Percentiles rank a stretch among this genome's conserved stretches.
These are phyloP conservation scores for Artemisia annua DNA, from an alignment of 129 eudicot species.

Conservation along the genomic window DNA sequence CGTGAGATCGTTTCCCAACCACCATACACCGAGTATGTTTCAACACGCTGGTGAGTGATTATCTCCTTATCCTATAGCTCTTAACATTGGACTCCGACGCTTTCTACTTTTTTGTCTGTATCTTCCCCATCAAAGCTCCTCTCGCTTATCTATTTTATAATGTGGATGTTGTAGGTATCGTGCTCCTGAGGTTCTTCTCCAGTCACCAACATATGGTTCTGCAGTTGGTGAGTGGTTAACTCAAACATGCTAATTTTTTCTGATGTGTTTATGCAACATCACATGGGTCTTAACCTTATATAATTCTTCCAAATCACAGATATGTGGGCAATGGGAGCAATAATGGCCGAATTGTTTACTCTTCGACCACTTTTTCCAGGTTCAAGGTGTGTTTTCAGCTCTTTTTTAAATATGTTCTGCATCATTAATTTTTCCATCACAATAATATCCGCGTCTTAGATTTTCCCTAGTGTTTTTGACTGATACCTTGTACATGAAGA, in stretches of 20 bases:
- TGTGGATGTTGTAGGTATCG: slow-evolving; percentile 70
- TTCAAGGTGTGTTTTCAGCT: slow-evolving; percentile 59
- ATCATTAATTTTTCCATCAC: not conserved
- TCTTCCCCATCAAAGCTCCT: not conserved
- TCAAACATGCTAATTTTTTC: not conserved
- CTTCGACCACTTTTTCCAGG: slow-evolving; percentile 97
- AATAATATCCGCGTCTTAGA: not conserved
- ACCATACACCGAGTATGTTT: slow-evolving; percentile 95
- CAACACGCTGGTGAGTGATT: slow-evolving; percentile 90
- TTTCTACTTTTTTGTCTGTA: not conserved
- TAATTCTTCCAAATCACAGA: slow-evolving; percentile 42
- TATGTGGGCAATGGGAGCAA: slow-evolving; percentile 99
- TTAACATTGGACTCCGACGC: not conserved
- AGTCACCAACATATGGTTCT: slow-evolving; percentile 83
- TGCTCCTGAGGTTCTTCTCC: slow-evolving; percentile 97
- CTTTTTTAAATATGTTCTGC: not conserved
- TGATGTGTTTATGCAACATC: slow-evolving; percentile 2
- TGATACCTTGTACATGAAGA: not conserved
- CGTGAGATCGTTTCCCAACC: slow-evolving; percentile 84
- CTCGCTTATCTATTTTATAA: not conserved
- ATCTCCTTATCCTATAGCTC: slow-evolving; percentile 5
- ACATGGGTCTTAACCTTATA: not conserved
- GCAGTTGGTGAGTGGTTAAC: slow-evolving; percentile 83
- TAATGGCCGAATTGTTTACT: slow-evolving; percentile 84
- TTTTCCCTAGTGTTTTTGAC: not conserved